phyloP scores from a whole-genome alignment of 2,329 filamentous ascomycete species.

The Trichoderma oligosporum region DNA sequence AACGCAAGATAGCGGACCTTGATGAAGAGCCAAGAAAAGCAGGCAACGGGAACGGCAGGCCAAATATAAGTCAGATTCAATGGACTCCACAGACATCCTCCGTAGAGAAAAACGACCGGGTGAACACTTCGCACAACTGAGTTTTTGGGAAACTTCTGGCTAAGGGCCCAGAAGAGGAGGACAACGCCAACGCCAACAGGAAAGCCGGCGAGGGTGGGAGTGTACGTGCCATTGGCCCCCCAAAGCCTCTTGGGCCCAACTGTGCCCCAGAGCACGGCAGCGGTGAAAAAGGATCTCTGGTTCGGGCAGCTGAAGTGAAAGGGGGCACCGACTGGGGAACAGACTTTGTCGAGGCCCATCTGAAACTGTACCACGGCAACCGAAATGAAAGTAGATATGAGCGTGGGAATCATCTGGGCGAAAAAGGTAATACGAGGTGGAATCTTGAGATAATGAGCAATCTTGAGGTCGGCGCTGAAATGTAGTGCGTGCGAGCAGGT shows the following conservation, averaged over 20 bases:
- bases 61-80: slow-evolving; percentile 46
- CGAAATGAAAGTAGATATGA: slow-evolving; percentile 29
- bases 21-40: slow-evolving; percentile 46
- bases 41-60: slow-evolving; percentile 46
- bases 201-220: slow-evolving; percentile 37
- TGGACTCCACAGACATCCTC: slow-evolving; percentile 38
- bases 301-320: slow-evolving; percentile 2
- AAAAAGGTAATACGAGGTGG: slow-evolving; percentile 36
- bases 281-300: slow-evolving; percentile 26
- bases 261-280: slow-evolving; percentile 39
- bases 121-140: slow-evolving; percentile 39
- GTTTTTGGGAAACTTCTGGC: slow-evolving; percentile 32
- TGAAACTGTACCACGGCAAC: slow-evolving; percentile 18
- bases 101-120: slow-evolving; percentile 41
- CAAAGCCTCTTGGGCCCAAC: slow-evolving; percentile 37
- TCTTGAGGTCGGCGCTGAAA: slow-evolving; percentile 38
- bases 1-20: slow-evolving; percentile 43
- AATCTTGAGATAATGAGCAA: slow-evolving; percentile 46
- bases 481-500: slow-evolving; percentile 42
- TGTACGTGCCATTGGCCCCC: slow-evolving; percentile 34
- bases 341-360: slow-evolving; percentile 36
- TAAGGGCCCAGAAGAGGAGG: slow-evolving; percentile 35
- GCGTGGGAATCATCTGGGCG: slow-evolving; percentile 34
- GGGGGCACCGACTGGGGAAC: slow-evolving; percentile 26
- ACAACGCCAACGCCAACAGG: slow-evolving; percentile 37